Conservation (phyloP, 2,329 filamentous ascomycete species). For the Cyclaneusma minus region DNA sequence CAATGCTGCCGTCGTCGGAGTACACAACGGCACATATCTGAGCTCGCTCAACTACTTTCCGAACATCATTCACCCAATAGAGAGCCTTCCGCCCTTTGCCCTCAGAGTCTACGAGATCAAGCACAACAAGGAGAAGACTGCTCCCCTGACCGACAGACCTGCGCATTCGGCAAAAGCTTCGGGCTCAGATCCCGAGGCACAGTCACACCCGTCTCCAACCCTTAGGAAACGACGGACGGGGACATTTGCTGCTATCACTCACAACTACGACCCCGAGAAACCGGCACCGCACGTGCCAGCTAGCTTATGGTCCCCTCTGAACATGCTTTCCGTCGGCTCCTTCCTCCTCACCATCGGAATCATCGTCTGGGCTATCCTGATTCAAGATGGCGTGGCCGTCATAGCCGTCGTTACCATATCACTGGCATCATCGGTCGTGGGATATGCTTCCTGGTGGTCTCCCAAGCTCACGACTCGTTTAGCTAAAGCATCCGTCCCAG, state of each 20-base stretch:
- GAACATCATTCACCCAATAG: conserved; percentile 41
- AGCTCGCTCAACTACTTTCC: conserved; percentile 45
- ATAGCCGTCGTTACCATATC: conserved; percentile 36
- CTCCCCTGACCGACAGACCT: no score
- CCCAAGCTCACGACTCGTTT: conserved; percentile 36
- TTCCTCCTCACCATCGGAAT: conserved; percentile 32
- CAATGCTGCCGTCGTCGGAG: conserved; percentile 38
- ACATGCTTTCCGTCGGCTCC: conserved; percentile 35
- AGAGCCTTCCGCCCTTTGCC: conserved; percentile 28
- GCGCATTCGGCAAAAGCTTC: no score
- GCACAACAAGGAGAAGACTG: conserved; percentile 20
- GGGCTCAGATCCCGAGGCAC: no score
- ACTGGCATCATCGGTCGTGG: conserved; percentile 34
- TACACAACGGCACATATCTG: conserved; percentile 37
- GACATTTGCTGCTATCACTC: conserved; percentile 14
- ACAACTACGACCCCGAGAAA: conserved; percentile 10
- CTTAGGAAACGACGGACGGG: conserved; percentile 1
- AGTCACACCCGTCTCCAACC: neutral
- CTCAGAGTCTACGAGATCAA: conserved; percentile 33
- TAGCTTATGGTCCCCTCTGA: conserved; percentile 32
- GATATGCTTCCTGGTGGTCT: conserved; percentile 41
- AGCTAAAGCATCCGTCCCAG: conserved; percentile 27
- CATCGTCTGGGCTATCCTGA: conserved; percentile 24
- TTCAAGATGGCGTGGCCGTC: conserved; percentile 33
- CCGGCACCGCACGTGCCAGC: conserved; percentile 33